Evolutionary conservation across 352 stramenopile species (phyloP), one percentile per base, ranked within the genome.

Genomic region (Pythium dissimile): DNA sequence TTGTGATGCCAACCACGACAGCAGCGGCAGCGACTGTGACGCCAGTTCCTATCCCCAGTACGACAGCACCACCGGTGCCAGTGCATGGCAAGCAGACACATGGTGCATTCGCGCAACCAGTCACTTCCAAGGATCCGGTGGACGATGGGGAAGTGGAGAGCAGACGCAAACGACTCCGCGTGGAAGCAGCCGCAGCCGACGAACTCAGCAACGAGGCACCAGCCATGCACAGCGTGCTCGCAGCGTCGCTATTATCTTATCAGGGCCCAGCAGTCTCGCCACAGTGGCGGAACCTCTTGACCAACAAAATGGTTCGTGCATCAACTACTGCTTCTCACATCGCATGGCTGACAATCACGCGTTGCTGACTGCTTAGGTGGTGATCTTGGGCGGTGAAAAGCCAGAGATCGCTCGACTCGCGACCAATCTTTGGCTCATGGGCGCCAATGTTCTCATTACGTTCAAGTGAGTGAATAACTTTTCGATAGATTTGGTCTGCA

Each of bases 401-500:
- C 69, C 69, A 16, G 49, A 49, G 2, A 77, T 88, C 27, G 59
- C 76, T 15, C 69, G 59, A 2, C 47, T 82, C 21, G 81, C 81
- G 13, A 86, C 69, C 8, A 76, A 88, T 7, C 52, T 91, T 16
- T 91, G 81, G 81, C 64, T 86, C 2, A 58, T 86, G 6, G 81
- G 81, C 2, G 78, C 75, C 4, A 89, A 77, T 34, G 75, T 91
- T 9, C 53, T 91, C 20, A 61, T 89, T 16, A 78, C 76, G 5
- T 91, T 91, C 53, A 63, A 64, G 78, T 88, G 73, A 37, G 75
- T n/a, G n/a, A n/a, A n/a, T n/a, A n/a, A n/a, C n/a, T n/a, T n/a
- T n/a, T n/a, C n/a, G n/a, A n/a, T n/a, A n/a, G n/a, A n/a, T n/a
- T n/a, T 69, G 20, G 16, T 7, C n/a, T 18, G 38, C 26, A 23